Percentiles rank a stretch among this genome's conserved stretches.
These are phyloP conservation scores for Aurinia saxatilis DNA, from an alignment of 345 rosid species.

Conservation along the genomic window DNA sequence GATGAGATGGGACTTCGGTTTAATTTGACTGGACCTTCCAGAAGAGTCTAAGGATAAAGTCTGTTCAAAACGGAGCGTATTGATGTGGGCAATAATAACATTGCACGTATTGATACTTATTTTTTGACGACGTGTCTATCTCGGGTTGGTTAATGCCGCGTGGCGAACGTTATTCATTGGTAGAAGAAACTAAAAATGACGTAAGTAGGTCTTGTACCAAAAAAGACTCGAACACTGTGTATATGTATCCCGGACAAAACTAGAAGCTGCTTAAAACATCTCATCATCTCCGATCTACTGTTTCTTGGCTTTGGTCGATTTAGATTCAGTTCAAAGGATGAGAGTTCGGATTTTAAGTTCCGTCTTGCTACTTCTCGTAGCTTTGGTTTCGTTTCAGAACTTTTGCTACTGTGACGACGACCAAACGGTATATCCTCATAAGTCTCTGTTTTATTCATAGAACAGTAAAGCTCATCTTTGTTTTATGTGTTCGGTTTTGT, in stretches of 20 bases:
- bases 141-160: not conserved
- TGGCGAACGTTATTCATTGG: constrained; percentile 15
- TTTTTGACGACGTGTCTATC: not conserved
- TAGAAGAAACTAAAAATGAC: not conserved
- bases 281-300: not conserved
- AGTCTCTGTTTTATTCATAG: not conserved
- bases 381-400: constrained; percentile 30
- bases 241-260: not conserved
- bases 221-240: not conserved
- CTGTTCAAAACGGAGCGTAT: too few relatives aligned
- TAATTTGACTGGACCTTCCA: too few relatives aligned
- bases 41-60: too few relatives aligned
- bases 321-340: not conserved
- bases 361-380: constrained; percentile 33
- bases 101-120: not conserved
- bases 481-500: too few relatives aligned
- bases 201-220: not conserved
- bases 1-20: too few relatives aligned
- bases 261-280: too few relatives aligned
- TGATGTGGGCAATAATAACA: too few relatives aligned
- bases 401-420: constrained; percentile 43
- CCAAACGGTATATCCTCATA: constrained; percentile 13
- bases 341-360: constrained; percentile 17
- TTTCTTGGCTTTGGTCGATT: not conserved
- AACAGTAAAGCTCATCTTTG: not conserved